These are phyloP conservation scores for Glomus cerebriforme DNA, from an alignment of 192 early-diverging fungal species.

Conservation along the genomic window DNA sequence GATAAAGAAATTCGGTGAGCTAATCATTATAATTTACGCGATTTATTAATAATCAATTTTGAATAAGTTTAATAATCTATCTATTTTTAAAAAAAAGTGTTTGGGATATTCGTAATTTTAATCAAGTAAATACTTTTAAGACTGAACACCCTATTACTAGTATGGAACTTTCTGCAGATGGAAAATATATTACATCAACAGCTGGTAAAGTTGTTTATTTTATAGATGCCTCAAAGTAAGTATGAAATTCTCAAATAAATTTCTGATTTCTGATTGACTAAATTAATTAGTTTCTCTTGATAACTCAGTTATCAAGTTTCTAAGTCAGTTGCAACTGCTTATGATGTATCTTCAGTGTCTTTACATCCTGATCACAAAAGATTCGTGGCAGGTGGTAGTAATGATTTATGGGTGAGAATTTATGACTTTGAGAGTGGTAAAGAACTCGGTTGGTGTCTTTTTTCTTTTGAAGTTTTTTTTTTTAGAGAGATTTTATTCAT, in stretches of 20 bases:
- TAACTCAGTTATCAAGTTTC: slow-evolving; percentile 45
- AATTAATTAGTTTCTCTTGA: not conserved
- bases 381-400: slow-evolving; percentile 79
- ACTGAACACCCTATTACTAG: slow-evolving; percentile 67
- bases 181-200: slow-evolving; percentile 73
- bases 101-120: slow-evolving; percentile 73
- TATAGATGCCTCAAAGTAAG: slow-evolving; percentile 70
- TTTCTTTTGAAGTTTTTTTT: not conserved
- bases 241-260: slow-evolving; percentile 35
- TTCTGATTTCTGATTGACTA: slow-evolving; percentile 19
- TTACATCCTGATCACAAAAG: slow-evolving; percentile 77
- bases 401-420: slow-evolving; percentile 83
- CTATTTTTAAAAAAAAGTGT: slow-evolving; percentile 41
- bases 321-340: slow-evolving; percentile 59
- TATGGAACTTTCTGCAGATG: slow-evolving; percentile 75
- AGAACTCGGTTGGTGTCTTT: slow-evolving; percentile 53
- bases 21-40: not conserved
- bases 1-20: slow-evolving; percentile 53
- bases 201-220: slow-evolving; percentile 76
- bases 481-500: not conserved
- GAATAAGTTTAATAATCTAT: not conserved
- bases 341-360: slow-evolving; percentile 77
- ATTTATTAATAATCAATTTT: not conserved
- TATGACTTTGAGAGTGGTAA: slow-evolving; percentile 79
- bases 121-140: slow-evolving; percentile 63